Evolutionary conservation across 306 rosid species (phyloP).

Genomic region (Citrullus mucosospermus): DNA sequence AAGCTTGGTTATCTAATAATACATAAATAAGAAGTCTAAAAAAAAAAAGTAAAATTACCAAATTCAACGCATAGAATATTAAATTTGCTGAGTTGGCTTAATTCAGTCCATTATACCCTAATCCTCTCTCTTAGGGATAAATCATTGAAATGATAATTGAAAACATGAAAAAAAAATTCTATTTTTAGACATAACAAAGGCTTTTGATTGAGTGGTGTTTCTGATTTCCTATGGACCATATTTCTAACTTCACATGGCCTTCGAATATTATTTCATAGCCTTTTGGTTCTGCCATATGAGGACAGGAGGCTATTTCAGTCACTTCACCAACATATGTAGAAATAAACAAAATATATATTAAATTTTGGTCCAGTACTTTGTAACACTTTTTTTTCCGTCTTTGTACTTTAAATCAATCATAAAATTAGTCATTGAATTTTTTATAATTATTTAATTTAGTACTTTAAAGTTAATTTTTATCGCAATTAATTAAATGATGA

Average conservation of each 20-base stretch:
- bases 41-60: not conserved
- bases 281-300: not conserved
- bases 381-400: too few relatives aligned
- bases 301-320: not conserved
- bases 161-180: not conserved
- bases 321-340: not conserved
- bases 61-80: not conserved
- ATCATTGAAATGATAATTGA: not conserved
- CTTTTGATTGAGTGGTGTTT: not conserved
- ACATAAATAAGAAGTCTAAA: not conserved
- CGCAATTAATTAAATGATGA: too few relatives aligned
- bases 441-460: too few relatives aligned
- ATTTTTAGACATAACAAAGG: not conserved
- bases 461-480: too few relatives aligned
- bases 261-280: not conserved
- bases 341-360: too few relatives aligned
- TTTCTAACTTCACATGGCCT: constrained; percentile 1
- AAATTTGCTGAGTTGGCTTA: not conserved
- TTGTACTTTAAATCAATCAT: too few relatives aligned
- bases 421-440: too few relatives aligned
- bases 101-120: not conserved
- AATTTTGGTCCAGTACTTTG: too few relatives aligned
- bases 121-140: not conserved
- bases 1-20: not conserved
- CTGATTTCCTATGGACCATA: not conserved